These are phyloP conservation scores for Pythium coloratum DNA, from an alignment of 352 stramenopile genomes.

Conservation along the genomic window DNA sequence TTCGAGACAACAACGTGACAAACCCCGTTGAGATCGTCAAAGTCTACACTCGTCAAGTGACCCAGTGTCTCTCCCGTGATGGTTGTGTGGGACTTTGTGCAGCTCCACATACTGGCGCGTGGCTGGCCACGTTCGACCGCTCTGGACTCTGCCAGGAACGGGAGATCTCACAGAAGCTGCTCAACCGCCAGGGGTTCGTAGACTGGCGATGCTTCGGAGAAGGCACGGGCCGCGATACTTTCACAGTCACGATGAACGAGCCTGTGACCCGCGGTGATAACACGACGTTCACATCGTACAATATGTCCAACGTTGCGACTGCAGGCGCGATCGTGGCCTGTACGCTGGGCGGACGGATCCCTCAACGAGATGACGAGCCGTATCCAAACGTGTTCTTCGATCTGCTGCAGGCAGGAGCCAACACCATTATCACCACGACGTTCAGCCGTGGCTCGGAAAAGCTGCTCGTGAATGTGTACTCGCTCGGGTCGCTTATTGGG, in stretches of 20 bases:
- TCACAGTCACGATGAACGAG: conserved; percentile 6
- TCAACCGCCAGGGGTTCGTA: conserved; percentile 19
- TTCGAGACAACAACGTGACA: conserved; percentile 7
- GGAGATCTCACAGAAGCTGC: background rate
- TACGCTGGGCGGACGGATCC: conserved; percentile 21
- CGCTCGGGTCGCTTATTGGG: conserved; percentile 22
- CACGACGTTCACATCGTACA: conserved; percentile 13
- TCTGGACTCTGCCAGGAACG: conserved; percentile 13
- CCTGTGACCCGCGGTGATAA: background rate
- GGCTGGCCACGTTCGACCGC: conserved; percentile 18
- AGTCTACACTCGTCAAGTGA: background rate
- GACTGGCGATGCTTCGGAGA: conserved; percentile 12
- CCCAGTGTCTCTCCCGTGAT: conserved; percentile 9
- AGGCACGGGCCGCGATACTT: conserved; percentile 9
- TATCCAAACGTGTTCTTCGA: conserved; percentile 26
- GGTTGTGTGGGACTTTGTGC: conserved; percentile 9
- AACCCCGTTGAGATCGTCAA: background rate
- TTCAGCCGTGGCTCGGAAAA: conserved; percentile 24
- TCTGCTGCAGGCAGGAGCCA: conserved; percentile 8
- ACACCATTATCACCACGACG: conserved; percentile 24
- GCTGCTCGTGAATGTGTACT: conserved; percentile 22
- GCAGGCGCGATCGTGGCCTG: conserved; percentile 16
- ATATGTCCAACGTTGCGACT: background rate
- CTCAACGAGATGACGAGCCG: conserved; percentile 13
- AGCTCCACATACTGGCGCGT: background rate